Evolutionary conservation across 164 flowering plant genomes (phyloP), one percentile per base, ranked within the genome.

Genomic region (Litsea cubeba): DNA sequence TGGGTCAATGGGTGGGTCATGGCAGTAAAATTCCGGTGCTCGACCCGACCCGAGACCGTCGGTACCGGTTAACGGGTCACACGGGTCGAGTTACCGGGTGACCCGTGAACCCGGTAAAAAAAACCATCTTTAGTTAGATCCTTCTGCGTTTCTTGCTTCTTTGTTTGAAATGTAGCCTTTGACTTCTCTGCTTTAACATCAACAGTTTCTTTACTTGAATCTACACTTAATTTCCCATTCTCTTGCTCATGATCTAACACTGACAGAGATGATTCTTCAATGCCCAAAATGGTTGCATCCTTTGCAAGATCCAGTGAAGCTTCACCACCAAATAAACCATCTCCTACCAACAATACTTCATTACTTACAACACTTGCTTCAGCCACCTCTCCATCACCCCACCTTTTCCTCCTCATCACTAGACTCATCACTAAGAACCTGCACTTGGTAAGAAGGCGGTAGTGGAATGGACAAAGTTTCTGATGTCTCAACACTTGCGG

Each of bases 111-210:
- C n/a, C n/a, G n/a, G n/a, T n/a, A n/a, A n/a, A n/a, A n/a, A n/a
- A 91, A 75, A 80, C 82, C 77, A 54, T 92, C 99, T 78, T 81
- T 89, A 1, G 77, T 74, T 51, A 81, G 70, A 73, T 92, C 97
- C 81, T 54, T 91, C 74, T 83, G 94, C 11, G 62, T 50, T 71
- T 96, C 99, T 84, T 81, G 97, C 83, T 88, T 88, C 81, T 89
- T 94, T 40, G 83, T 60, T 81, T 87, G 96, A 74, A 75, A 78
- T 14, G 75, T 77, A 76, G 54, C 76, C 82, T 85, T 93, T 69
- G 83, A 78, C 81, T 85, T 93, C 62, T 93, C 99, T 62, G 73
- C 74, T 78, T 92, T 97, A n/a, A 69, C 74, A 75, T 94, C 97
- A 77, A 78, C 80, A 54, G 60, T 20, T 70, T 88, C 95, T 79